These are phyloP conservation scores for Polyrhizophydium stewartii DNA, from an alignment of 371 early-diverging fungal species.

Conservation along the genomic window DNA sequence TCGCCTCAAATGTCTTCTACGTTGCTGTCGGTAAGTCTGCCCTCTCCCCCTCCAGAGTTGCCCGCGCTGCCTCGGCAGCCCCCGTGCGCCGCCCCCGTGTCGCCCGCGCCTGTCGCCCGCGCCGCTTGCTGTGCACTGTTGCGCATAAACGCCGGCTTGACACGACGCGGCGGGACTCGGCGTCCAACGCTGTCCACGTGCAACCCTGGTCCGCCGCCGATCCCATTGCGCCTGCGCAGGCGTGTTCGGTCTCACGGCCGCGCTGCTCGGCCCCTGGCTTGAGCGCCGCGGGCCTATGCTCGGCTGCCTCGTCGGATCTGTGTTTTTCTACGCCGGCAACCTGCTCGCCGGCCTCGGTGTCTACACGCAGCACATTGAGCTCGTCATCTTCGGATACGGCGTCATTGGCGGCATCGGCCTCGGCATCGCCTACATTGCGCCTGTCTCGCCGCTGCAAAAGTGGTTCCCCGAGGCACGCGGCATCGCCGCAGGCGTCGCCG, in stretches of 20 bases:
- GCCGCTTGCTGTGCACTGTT: too few relatives aligned
- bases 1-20: conserved; percentile 61
- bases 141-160: too few relatives aligned
- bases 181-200: too few relatives aligned
- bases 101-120: too few relatives aligned
- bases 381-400: conserved; percentile 62
- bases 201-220: too few relatives aligned
- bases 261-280: conserved; percentile 63
- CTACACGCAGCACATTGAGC: conserved; percentile 44
- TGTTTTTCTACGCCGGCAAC: conserved; percentile 57
- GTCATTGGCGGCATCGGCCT: conserved; percentile 61
- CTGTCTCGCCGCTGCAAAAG: conserved; percentile 45
- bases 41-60: too few relatives aligned
- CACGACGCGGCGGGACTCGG: too few relatives aligned
- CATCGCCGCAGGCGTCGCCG: conserved; percentile 45
- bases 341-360: conserved; percentile 56
- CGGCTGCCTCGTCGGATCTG: conserved; percentile 48
- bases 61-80: too few relatives aligned
- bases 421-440: conserved; percentile 60
- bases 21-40: conserved; percentile 49
- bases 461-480: conserved; percentile 36
- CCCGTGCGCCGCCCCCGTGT: too few relatives aligned
- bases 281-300: conserved; percentile 58
- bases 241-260: conserved; percentile 58
- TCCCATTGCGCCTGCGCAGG: conserved; percentile 1